Conservation (phyloP, 495 filamentous ascomycete genomes). For the Penicillium odoratum region DNA sequence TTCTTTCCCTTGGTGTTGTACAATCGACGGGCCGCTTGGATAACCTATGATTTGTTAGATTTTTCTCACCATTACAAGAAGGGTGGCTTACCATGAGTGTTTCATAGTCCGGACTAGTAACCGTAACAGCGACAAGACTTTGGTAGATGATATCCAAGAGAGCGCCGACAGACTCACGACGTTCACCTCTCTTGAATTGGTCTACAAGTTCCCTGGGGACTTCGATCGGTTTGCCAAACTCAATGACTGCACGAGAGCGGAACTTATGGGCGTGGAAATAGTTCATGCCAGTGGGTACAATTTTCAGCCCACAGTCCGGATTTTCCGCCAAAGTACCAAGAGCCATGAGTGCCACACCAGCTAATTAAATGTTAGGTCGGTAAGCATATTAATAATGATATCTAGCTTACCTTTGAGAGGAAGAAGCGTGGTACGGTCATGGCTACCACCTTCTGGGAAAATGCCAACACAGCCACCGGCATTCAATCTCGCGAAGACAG, state of each 20-base stretch:
- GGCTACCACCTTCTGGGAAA: constrained; percentile 96
- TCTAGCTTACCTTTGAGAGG: constrained; percentile 73
- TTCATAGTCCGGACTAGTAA: constrained; percentile 92
- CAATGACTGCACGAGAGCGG: constrained; percentile 91
- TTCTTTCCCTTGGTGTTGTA: constrained; percentile 96
- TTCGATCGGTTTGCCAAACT: constrained; percentile 88
- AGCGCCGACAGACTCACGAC: constrained; percentile 78
- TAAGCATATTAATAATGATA: background rate
- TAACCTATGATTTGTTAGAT: constrained; percentile 55
- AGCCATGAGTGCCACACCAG: constrained; percentile 97
- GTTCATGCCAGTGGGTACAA: constrained; percentile 99
- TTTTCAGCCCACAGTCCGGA: constrained; percentile 89
- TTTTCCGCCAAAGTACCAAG: constrained; percentile 86
- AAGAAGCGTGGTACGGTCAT: constrained; percentile 90
- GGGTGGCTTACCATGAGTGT: constrained; percentile 76
- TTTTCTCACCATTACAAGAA: background rate
- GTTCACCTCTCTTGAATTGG: constrained; percentile 76
- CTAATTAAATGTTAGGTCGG: constrained; percentile 36
- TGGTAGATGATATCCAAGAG: constrained; percentile 86
- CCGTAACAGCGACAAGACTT: constrained; percentile 82
- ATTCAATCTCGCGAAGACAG: constrained; percentile 80
- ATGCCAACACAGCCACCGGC: constrained; percentile 90
- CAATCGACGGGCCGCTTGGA: constrained; percentile 89
- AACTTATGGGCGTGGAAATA: constrained; percentile 99
- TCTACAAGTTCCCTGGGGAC: constrained; percentile 80